Evolutionary conservation across 306 rosid genomes (phyloP).

Genomic region (Clitoria ternatea): DNA sequence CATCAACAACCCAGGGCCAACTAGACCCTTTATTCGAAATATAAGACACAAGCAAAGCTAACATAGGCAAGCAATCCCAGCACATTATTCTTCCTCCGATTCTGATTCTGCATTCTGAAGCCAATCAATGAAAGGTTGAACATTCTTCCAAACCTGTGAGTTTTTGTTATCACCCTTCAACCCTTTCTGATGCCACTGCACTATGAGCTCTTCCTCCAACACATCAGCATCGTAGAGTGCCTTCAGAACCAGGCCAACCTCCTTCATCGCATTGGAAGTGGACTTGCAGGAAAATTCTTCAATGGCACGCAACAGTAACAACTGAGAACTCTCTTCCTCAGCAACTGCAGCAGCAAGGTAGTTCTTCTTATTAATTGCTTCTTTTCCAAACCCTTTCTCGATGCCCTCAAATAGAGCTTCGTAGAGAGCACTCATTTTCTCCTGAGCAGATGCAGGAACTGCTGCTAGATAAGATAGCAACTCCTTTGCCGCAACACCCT

Average conservation of each 20-base stretch:
- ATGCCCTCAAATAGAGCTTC: constrained; percentile 41
- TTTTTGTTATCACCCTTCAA: constrained; percentile 38
- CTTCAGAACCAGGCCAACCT: constrained; percentile 53
- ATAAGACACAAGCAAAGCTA: constrained; percentile 3
- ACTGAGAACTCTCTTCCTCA: constrained; percentile 37
- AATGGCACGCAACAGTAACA: constrained; percentile 39
- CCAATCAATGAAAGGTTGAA: constrained; percentile 51
- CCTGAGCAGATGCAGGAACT: constrained; percentile 39
- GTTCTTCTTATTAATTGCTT: constrained; percentile 35
- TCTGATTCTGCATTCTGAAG: constrained; percentile 72
- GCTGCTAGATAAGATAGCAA: constrained; percentile 29
- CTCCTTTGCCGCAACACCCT: constrained; percentile 33
- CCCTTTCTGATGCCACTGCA: constrained; percentile 52
- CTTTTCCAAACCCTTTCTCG: constrained; percentile 55
- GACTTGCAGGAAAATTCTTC: constrained; percentile 41
- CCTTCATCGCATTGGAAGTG: constrained; percentile 37
- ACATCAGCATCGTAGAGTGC: constrained; percentile 55
- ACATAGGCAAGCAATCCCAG: not conserved
- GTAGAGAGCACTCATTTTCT: constrained; percentile 44
- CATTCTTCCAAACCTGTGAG: constrained; percentile 57
- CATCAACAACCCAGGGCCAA: not conserved
- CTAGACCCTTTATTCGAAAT: constrained; percentile 27
- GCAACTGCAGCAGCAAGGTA: constrained; percentile 44
- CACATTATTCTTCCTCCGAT: constrained; percentile 44
- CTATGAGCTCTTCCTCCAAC: constrained; percentile 50